These are phyloP conservation scores for Aureobasidium sp. DNA, from an alignment of 2,329 filamentous ascomycete species.

Conservation along the genomic window DNA sequence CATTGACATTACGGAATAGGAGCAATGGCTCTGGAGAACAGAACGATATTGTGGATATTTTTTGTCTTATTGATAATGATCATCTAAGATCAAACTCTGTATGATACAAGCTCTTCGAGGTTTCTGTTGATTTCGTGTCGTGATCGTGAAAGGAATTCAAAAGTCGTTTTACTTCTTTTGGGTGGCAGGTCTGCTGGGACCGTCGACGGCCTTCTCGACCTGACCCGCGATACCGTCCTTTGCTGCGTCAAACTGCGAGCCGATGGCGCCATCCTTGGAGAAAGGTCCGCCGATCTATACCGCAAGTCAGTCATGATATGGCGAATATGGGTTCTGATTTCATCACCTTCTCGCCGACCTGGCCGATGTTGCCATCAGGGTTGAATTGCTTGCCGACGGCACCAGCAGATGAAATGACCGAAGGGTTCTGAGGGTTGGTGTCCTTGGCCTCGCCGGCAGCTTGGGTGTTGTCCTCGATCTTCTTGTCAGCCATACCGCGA, in stretches of 20 bases:
- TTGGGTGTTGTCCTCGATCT: constrained; percentile 14
- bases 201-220: constrained; percentile 43
- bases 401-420: constrained; percentile 43
- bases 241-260: constrained; percentile 48
- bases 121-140: constrained; percentile 3
- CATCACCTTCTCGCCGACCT: constrained; percentile 38
- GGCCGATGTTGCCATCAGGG: constrained; percentile 44
- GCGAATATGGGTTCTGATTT: neutral
- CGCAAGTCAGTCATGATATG: neutral
- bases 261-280: constrained; percentile 46
- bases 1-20: no score
- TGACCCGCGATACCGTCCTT: constrained; percentile 49
- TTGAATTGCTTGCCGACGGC: constrained; percentile 52
- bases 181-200: constrained; percentile 32
- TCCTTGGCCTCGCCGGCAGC: constrained; percentile 16
- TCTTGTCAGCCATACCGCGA: constrained; percentile 16
- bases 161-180: constrained; percentile 18
- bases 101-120: constrained; percentile 1
- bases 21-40: no score
- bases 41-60: no score
- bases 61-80: no score
- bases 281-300: constrained; percentile 43
- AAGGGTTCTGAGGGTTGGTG: constrained; percentile 25
- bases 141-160: neutral
- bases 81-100: no score